Base-by-base conservation (phyloP, 176 grass and related monocot species). In the Puccinellia tenuiflora region DNA sequence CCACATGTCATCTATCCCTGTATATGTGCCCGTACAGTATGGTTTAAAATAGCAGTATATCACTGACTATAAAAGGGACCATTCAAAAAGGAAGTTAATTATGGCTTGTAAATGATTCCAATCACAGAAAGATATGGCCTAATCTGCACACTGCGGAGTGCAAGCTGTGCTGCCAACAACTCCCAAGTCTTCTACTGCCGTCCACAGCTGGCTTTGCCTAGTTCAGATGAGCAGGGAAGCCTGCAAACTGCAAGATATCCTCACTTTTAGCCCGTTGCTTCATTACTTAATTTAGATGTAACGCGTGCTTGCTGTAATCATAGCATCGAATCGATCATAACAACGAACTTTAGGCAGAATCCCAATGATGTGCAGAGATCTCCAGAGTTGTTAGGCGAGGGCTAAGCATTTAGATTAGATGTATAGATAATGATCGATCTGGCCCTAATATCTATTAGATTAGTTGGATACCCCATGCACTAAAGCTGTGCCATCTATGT, bases 331-430 rank as follows among this genome's bases (percentile, higher is more conserved):
- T 72, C 28, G 35, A 73, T 78, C 78, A 40, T 34, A 72, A 79
- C n/a, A 73, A 22, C 65, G 65, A 90, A 86, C 73, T 86, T 90
- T 83, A 83, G 84, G 88, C 34, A 34, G 88, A 86, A 90, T 86
- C 84, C 46, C 64, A 66, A 86, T 90, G 88, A 86, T 90, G 79
- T 57, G 72, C 53, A 64, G 34, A 64, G 72, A 77, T 79, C 78
- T 78, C 65, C 43, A 82, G 71, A 62, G 88, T 53, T 82, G 83
- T 89, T 86, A 82, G 88, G 63, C 73, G 21, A 83, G 79, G 63
- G 66, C 72, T 78, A 85, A 56, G 62, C 47, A n/a, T 51, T 81
- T 77, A 85, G 24, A 47, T 73, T 50, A 50, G 42, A 81, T 76
- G 17, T 76, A 45, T 77, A 82, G 64, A 90, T 78, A 62, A 78